Evolutionary conservation across 2,329 filamentous ascomycete species (phyloP).

Genomic region (Myrmaecium sp.): DNA sequence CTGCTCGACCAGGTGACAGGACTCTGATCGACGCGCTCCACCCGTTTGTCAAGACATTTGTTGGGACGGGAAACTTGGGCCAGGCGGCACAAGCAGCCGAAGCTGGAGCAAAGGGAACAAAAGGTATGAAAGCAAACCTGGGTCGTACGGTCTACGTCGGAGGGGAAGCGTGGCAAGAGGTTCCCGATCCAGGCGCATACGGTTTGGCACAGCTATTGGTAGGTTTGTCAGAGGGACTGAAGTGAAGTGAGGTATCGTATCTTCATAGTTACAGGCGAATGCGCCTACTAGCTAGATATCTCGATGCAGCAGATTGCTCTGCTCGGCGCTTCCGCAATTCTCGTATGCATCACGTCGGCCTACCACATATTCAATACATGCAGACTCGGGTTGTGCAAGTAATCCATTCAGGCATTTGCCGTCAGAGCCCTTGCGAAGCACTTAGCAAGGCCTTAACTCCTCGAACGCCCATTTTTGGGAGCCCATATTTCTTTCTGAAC

Average conservation of each 20-base stretch:
- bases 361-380: too few relatives aligned
- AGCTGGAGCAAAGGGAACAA: constrained; percentile 65
- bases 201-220: constrained; percentile 76
- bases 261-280: too few relatives aligned
- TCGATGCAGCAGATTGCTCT: too few relatives aligned
- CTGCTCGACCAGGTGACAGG: constrained; percentile 73
- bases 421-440: too few relatives aligned
- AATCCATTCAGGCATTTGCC: too few relatives aligned
- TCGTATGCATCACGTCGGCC: too few relatives aligned
- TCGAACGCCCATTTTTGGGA: too few relatives aligned
- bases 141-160: constrained; percentile 74
- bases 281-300: too few relatives aligned
- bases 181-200: constrained; percentile 56
- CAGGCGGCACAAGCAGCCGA: constrained; percentile 60
- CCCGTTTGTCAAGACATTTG: constrained; percentile 66
- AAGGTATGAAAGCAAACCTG: constrained; percentile 79
- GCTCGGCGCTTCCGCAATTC: too few relatives aligned
- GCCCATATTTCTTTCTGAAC: too few relatives aligned
- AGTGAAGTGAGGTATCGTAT: constrained; percentile 18
- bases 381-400: too few relatives aligned
- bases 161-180: constrained; percentile 52
- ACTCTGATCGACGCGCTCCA: constrained; percentile 81
- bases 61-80: constrained; percentile 45
- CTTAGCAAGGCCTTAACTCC: too few relatives aligned
- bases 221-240: constrained; percentile 47